Conservation (phyloP, 1,284 basidiomycete genomes). For the Leccinum insolens region DNA sequence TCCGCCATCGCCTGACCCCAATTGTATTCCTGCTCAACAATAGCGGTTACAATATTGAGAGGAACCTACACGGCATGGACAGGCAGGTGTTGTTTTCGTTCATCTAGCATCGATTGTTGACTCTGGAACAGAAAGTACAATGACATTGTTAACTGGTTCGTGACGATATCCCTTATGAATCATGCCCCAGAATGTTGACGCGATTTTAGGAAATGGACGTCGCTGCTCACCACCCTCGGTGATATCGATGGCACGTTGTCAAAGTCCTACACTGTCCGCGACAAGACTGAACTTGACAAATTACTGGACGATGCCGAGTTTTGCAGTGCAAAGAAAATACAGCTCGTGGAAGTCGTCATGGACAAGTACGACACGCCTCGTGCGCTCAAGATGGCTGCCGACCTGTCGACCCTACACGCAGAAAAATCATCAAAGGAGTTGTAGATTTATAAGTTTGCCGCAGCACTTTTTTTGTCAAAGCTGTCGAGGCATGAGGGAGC, state of each 20-base stretch:
- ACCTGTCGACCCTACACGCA: conserved; percentile 39
- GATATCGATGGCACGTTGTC: conserved; percentile 55
- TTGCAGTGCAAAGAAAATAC: conserved; percentile 61
- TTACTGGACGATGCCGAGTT: conserved; percentile 67
- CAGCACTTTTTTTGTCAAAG: not conserved
- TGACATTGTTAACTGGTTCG: conserved; percentile 67
- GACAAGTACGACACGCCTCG: conserved; percentile 71
- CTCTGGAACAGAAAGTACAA: conserved; percentile 63
- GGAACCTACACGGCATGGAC: conserved; percentile 70
- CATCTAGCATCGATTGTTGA: conserved; percentile 33
- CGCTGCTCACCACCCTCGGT: conserved; percentile 61
- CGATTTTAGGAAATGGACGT: conserved; percentile 54
- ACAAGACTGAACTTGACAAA: conserved; percentile 62
- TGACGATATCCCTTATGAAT: conserved; percentile 2
- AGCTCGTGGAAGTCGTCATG: conserved; percentile 84
- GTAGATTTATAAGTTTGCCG: conserved; percentile 6
- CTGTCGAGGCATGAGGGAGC: not conserved
- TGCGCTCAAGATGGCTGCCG: conserved; percentile 55
- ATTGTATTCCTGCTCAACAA: conserved; percentile 91
- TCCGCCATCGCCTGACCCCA: conserved; percentile 67
- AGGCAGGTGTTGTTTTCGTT: conserved; percentile 30
- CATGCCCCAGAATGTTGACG: conserved; percentile 9
- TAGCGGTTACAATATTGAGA: conserved; percentile 88
- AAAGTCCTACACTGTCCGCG: conserved; percentile 68
- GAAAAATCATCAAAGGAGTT: conserved; percentile 23